A percentile compares a stretch with the other conserved stretches of the same genome.
Evolutionary conservation across 2,329 filamentous ascomycete genomes (phyloP).

Genomic region (Colletotrichum salicis): DNA sequence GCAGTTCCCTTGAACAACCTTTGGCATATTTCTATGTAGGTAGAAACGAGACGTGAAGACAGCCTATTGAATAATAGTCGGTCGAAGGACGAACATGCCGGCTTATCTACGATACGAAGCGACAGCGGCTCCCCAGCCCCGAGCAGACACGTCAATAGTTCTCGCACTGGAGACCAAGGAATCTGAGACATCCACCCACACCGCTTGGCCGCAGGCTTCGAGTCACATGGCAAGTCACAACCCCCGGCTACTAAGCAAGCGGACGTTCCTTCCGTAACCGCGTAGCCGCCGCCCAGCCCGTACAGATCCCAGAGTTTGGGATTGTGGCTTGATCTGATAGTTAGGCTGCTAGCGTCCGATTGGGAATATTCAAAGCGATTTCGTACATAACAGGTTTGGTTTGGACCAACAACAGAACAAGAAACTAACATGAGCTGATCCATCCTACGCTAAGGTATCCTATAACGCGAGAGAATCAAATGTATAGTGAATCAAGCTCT

Average conservation of each 20-base stretch:
- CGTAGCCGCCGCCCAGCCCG: slow-evolving; percentile 14
- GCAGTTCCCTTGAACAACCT: background rate
- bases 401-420: slow-evolving; percentile 1
- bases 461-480: background rate
- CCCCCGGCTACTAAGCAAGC: slow-evolving; percentile 15
- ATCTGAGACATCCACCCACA: slow-evolving; percentile 36
- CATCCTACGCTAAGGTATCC: background rate
- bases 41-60: background rate
- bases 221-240: slow-evolving; percentile 37
- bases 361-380: background rate
- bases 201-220: slow-evolving; percentile 24
- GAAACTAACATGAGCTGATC: background rate
- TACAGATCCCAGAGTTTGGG: slow-evolving; percentile 18
- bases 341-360: slow-evolving; percentile 8
- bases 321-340: slow-evolving; percentile 27
- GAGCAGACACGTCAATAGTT: slow-evolving; percentile 11
- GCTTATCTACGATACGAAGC: slow-evolving; percentile 23
- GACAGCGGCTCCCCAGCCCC: slow-evolving; percentile 1
- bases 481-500: background rate
- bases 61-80: background rate
- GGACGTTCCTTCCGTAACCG: slow-evolving; percentile 28
- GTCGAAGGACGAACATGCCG: background rate
- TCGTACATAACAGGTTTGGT: slow-evolving; percentile 13
- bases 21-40: background rate
- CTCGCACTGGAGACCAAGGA: slow-evolving; percentile 4